phyloP scores from a whole-genome alignment of 805 yeast genomes.

The Yarrowia sp. region DNA sequence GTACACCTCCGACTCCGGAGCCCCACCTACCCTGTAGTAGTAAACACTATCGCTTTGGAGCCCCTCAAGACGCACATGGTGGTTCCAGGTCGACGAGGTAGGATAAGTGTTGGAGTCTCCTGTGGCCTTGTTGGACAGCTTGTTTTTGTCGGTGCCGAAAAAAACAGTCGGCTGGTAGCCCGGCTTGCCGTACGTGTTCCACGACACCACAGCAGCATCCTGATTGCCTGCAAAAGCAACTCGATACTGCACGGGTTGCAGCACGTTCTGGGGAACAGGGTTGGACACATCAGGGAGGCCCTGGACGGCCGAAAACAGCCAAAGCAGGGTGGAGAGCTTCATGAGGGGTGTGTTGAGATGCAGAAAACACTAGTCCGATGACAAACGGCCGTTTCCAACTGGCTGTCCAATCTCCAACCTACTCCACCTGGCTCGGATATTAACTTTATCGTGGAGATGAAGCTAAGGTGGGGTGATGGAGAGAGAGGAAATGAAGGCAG shows the following conservation, averaged over 20 bases:
- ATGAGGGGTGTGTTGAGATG: not conserved
- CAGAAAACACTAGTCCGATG: not conserved
- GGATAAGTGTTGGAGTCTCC: conserved; percentile 33
- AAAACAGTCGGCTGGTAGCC: conserved; percentile 32
- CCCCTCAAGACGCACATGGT: conserved; percentile 35
- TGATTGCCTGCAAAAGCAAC: conserved; percentile 8
- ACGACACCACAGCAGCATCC: conserved; percentile 25
- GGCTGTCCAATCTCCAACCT: not conserved
- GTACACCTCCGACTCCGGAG: conserved; percentile 28
- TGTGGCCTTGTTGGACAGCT: conserved; percentile 13
- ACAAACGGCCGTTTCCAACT: not conserved
- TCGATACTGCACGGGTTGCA: conserved; percentile 21
- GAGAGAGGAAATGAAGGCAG: too few species aligned
- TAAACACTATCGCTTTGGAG: conserved; percentile 35
- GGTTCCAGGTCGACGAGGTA: conserved; percentile 34
- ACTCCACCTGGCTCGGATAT: not conserved
- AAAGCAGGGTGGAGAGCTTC: not conserved
- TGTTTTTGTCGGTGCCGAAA: conserved; percentile 31
- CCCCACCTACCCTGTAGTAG: conserved; percentile 35
- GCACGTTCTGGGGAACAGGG: conserved; percentile 4
- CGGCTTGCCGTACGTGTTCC: conserved; percentile 35
- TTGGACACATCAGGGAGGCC: conserved; percentile 8
- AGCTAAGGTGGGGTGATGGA: not conserved
- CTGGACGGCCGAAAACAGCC: not conserved
- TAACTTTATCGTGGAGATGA: not conserved